Evolutionary conservation across 2,329 filamentous ascomycete genomes (phyloP), one percentile per base, ranked within the genome.

Genomic region (Monilinia fructicola): DNA sequence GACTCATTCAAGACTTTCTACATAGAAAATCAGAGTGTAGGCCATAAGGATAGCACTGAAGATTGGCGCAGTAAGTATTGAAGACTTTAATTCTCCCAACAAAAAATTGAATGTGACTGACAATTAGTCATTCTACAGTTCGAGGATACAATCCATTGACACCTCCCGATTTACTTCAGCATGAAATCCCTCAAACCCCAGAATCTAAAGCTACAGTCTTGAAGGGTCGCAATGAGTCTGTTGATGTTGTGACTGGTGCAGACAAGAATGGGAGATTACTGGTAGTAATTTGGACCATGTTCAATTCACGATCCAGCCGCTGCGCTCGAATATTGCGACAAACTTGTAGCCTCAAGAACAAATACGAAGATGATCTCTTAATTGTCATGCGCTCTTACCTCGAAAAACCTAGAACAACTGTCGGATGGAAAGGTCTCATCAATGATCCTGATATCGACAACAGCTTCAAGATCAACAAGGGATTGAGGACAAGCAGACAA

Each of bases 391-490:
- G 95, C 73, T 91, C 92, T 71, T 99, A 99, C 85, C 87, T 99
- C 40, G 40, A 42, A 12, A 42, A 42, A 16, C 40, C 40, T 16
- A 42, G 40, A 42, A 42, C 40, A 42, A 42, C 40, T 14, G 40
- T 42, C 16, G 40, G 40, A 16, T 42, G 40, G 40, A 42, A 42
- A 42, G 95, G 95, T 60, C 83, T 99, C 74, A 96, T 99, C 82
- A 98, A 99, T 78, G 95, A 99, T 80, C 95, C 95, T 2, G 94
- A 98, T 76, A 96, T 99, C 77, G 93, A 98, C 79, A 94, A 97
- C 78, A 95, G 90, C 79, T 98, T 97, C 90, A 89, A 97, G 81
- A 98, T 99, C 82, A 98, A 98, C 85, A 98, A 98, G 84, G 95
- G 95, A 26, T 81, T 99, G 75, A 88, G 91, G 61, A 83, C 93